phyloP scores from a whole-genome alignment of 768 basidiomycete species.

The Coprinopsis cinerea region DNA sequence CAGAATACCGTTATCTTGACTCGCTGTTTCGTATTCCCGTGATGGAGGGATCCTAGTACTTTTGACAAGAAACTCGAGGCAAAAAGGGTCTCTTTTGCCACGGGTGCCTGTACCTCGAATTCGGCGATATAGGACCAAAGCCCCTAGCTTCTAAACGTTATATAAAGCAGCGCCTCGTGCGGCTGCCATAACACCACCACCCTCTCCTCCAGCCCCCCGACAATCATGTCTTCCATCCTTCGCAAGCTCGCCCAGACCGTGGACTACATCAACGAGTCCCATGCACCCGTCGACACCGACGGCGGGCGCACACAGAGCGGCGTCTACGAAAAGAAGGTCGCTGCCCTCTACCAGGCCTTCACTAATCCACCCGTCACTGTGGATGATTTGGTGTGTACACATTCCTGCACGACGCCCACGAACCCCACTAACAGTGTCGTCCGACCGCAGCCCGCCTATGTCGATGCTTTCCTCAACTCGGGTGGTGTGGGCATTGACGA shows the following conservation, averaged over 20 bases:
- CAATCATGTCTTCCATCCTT: slow-evolving; percentile 19
- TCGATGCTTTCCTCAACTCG: slow-evolving; percentile 40
- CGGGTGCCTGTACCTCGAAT: no score
- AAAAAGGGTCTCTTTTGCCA: no score
- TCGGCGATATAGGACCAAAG: no score
- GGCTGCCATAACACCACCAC: slow-evolving; percentile 7
- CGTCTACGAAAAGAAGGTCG: slow-evolving; percentile 20
- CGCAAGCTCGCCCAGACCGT: slow-evolving; percentile 18
- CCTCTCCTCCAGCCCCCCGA: slow-evolving; percentile 9
- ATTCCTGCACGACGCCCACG: not conserved
- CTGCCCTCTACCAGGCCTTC: slow-evolving; percentile 25
- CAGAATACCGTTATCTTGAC: no score
- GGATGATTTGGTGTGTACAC: slow-evolving; percentile 25
- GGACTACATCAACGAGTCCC: slow-evolving; percentile 19
- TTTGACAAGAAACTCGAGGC: no score
- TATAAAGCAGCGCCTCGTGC: not conserved
- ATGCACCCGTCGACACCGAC: slow-evolving; percentile 28
- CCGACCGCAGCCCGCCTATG: slow-evolving; percentile 36
- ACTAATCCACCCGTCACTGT: slow-evolving; percentile 21
- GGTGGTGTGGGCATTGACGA: slow-evolving; percentile 46
- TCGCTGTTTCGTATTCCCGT: no score
- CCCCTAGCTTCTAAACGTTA: no score
- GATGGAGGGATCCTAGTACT: no score
- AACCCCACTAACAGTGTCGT: not conserved
- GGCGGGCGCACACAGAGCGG: slow-evolving; percentile 23